These are phyloP conservation scores for Simmondsia chinensis DNA, from an alignment of 148 eudicot genomes.

Conservation along the genomic window DNA sequence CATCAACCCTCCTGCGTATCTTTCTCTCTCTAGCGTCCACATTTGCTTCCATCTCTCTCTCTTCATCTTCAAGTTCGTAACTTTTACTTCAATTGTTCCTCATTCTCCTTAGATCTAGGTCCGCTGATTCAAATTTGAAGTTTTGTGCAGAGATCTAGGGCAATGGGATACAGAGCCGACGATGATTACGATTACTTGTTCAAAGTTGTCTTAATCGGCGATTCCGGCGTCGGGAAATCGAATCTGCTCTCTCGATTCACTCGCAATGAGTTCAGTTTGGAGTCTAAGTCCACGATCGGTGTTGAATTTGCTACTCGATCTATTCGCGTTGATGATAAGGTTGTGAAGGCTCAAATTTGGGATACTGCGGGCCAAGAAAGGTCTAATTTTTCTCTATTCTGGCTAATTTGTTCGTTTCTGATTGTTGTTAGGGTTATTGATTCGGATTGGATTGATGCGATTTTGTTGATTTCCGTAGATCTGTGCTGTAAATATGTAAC, in stretches of 20 bases:
- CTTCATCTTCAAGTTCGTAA: no score
- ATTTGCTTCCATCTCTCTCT: no score
- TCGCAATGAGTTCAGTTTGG: constrained; percentile 55
- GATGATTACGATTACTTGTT: constrained; percentile 60
- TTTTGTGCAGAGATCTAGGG: no score
- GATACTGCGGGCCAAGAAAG: constrained; percentile 70
- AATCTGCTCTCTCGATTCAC: constrained; percentile 51
- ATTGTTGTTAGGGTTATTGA: not conserved
- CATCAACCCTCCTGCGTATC: no score
- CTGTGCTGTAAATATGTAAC: no score
- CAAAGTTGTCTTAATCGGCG: constrained; percentile 55
- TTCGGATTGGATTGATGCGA: not conserved
- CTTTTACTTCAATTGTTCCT: no score
- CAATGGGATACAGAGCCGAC: constrained; percentile 47
- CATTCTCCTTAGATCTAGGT: no score
- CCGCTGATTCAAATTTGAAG: no score
- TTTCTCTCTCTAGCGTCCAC: no score
- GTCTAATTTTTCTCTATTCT: constrained; percentile 2
- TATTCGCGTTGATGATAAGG: constrained; percentile 51
- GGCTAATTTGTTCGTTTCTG: not conserved
- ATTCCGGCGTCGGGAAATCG: constrained; percentile 57
- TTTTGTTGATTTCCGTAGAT: no score
- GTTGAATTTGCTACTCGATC: constrained; percentile 66
- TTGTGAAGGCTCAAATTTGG: constrained; percentile 73
- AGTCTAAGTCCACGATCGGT: constrained; percentile 61